Conservation (phyloP, 1,284 basidiomycete genomes). For the Leccinum cinnamomeum region DNA sequence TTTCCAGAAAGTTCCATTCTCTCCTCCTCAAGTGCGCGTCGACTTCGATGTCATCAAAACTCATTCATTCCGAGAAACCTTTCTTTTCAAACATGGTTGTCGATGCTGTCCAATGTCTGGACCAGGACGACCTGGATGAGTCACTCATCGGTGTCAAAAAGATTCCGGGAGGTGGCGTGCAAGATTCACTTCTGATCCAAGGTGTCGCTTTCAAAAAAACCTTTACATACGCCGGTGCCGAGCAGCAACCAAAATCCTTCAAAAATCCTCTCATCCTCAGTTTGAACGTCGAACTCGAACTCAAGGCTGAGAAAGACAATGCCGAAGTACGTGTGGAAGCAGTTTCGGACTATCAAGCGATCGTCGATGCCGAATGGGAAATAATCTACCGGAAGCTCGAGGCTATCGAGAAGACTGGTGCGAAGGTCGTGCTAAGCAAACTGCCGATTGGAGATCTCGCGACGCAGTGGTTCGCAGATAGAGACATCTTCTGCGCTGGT, state of each 20-base stretch:
- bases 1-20: constrained; percentile 82
- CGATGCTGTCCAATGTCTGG: constrained; percentile 90
- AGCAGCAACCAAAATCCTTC: constrained; percentile 98
- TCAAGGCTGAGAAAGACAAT: constrained; percentile 99
- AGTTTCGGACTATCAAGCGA: constrained; percentile 97
- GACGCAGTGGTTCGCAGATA: constrained; percentile 99
- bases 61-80: constrained; percentile 98
- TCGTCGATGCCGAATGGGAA: constrained; percentile 99
- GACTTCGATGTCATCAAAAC: constrained; percentile 99
- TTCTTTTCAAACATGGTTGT: constrained; percentile 99
- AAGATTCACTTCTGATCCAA: constrained; percentile 86
- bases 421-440: constrained; percentile 97
- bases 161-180: constrained; percentile 98
- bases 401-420: constrained; percentile 94
- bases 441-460: constrained; percentile 98
- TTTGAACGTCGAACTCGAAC: constrained; percentile 96
- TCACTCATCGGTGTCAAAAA: constrained; percentile 98
- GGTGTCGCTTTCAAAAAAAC: constrained; percentile 99
- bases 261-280: constrained; percentile 88
- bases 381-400: constrained; percentile 99
- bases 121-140: constrained; percentile 94
- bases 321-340: constrained; percentile 97
- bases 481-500: constrained; percentile 98
- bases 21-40: constrained; percentile 95
- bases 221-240: constrained; percentile 98